A percentile compares a stretch with the other conserved stretches of the same genome.
These are phyloP conservation scores for Boehmeria nivea DNA, from an alignment of 306 rosid species.

Conservation along the genomic window DNA sequence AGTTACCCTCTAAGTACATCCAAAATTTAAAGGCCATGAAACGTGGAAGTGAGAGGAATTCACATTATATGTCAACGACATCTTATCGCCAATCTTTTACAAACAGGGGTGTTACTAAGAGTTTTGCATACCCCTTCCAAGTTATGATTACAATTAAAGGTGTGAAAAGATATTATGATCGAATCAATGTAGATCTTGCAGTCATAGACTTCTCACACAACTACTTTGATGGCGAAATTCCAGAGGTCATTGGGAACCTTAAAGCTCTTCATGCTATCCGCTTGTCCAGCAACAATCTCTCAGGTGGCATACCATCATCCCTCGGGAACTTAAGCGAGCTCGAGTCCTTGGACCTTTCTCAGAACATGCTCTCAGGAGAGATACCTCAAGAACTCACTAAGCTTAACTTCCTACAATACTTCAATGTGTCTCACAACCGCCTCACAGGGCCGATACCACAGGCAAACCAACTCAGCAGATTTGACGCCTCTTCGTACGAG, in stretches of 20 bases:
- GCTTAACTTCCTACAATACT: not conserved
- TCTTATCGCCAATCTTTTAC: no score
- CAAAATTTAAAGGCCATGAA: no score
- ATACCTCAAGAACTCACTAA: not conserved
- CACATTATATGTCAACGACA: no score
- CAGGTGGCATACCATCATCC: not conserved
- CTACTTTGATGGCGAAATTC: not conserved
- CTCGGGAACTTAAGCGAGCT: not conserved
- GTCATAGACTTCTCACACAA: not conserved
- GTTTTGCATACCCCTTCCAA: not conserved
- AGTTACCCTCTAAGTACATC: no score
- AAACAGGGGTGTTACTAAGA: no score
- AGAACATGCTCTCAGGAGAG: not conserved
- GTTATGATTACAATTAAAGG: not conserved
- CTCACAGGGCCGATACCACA: not conserved
- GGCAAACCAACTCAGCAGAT: not conserved
- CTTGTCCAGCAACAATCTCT: not conserved
- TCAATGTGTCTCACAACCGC: not conserved
- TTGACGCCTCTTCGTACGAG: not conserved
- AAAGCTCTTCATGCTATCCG: not conserved
- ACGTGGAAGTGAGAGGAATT: no score
- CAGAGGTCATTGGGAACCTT: not conserved
- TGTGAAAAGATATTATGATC: not conserved
- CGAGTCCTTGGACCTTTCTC: no score
- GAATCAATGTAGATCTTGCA: not conserved